phyloP scores from a whole-genome alignment of 2,329 filamentous ascomycete genomes.

The Fusarium ramigenum region DNA sequence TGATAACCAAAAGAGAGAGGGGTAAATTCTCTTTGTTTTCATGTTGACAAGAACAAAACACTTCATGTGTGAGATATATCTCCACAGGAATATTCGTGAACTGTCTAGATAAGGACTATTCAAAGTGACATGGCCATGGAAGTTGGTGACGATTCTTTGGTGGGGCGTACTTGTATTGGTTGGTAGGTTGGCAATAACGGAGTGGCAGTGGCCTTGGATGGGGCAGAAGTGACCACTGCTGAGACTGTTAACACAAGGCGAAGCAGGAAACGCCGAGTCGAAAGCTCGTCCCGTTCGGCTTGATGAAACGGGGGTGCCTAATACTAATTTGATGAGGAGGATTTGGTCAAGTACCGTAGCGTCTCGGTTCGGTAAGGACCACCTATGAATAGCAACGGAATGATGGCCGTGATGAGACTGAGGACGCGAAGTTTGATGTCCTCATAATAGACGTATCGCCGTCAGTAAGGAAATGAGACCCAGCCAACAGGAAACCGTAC shows the following conservation, averaged over 20 bases:
- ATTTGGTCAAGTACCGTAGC: neutral
- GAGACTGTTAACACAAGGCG: slow-evolving; percentile 22
- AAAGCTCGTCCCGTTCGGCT: slow-evolving; percentile 8
- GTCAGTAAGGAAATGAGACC: slow-evolving; percentile 6
- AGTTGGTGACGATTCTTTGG: slow-evolving; percentile 26
- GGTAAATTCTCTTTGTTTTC: neutral
- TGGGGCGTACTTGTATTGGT: slow-evolving; percentile 19
- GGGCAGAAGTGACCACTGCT: slow-evolving; percentile 8
- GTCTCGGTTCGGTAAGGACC: neutral
- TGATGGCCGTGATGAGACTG: neutral
- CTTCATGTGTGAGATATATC: neutral
- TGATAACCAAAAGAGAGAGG: neutral
- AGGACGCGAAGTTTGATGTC: neutral
- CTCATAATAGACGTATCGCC: neutral
- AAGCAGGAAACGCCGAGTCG: slow-evolving; percentile 24
- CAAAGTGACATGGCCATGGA: slow-evolving; percentile 1
- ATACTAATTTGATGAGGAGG: slow-evolving; percentile 4
- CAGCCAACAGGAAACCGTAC: slow-evolving; percentile 17
- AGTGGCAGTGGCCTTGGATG: slow-evolving; percentile 3
- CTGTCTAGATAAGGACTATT: neutral
- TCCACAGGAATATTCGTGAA: neutral
- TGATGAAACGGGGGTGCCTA: slow-evolving; percentile 1
- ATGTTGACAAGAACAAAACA: neutral
- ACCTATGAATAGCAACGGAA: slow-evolving; percentile 21
- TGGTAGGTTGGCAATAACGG: slow-evolving; percentile 6